Evolutionary conservation across 805 yeast species (phyloP).

Genomic region (Spathaspora gorwiae): DNA sequence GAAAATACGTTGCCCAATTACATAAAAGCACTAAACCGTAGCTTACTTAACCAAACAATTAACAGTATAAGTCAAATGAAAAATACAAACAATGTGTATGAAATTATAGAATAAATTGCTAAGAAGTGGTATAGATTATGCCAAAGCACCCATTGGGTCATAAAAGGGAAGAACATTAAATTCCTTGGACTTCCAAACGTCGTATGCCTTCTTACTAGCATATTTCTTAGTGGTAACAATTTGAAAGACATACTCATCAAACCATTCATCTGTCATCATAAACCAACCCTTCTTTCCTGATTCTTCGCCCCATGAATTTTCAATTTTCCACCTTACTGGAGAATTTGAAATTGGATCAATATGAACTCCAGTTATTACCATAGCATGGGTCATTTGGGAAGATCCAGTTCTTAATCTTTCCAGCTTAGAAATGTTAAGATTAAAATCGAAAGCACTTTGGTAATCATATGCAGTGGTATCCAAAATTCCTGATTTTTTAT

Average conservation of each 20-base stretch:
- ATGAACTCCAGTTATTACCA: conserved; percentile 80
- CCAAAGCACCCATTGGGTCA: conserved; percentile 44
- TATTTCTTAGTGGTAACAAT: conserved; percentile 35
- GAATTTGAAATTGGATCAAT: conserved; percentile 45
- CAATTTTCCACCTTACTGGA: conserved; percentile 42
- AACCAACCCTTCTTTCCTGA: conserved; percentile 40
- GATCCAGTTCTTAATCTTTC: conserved; percentile 68
- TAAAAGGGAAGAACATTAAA: conserved; percentile 32
- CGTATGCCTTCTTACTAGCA: conserved; percentile 32
- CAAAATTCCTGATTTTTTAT: conserved; percentile 62
- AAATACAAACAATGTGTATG: no score
- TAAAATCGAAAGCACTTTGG: conserved; percentile 50
- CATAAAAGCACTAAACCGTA: no score
- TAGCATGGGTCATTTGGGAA: conserved; percentile 85
- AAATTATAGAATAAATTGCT: no score
- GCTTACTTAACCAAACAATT: no score
- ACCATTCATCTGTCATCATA: conserved; percentile 43
- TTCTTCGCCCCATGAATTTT: conserved; percentile 41
- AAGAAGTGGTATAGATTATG: conserved; percentile 12
- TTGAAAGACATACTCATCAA: conserved; percentile 40
- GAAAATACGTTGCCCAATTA: no score
- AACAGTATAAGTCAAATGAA: no score
- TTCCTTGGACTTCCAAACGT: conserved; percentile 30
- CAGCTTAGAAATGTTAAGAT: conserved; percentile 51
- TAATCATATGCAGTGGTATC: conserved; percentile 69